These are phyloP conservation scores for Oryza nivara DNA, from an alignment of 176 grass and related monocot species.

Conservation along the genomic window DNA sequence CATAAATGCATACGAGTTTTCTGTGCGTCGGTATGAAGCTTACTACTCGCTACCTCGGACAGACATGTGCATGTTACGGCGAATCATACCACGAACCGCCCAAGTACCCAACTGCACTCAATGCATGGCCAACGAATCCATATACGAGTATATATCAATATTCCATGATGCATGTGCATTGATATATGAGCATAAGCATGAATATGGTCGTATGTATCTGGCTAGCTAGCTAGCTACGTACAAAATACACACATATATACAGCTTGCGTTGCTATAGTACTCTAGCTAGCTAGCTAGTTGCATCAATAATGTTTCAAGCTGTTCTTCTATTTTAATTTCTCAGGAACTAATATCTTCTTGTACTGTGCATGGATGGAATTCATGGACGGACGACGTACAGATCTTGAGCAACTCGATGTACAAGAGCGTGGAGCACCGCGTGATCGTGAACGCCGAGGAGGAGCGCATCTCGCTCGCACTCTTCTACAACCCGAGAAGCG, in stretches of 20 bases:
- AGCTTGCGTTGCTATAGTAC: neutral
- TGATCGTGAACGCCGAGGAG: conserved; percentile 54
- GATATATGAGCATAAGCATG: neutral
- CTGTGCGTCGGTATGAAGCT: neutral
- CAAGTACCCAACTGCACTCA: neutral
- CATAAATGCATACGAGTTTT: neutral
- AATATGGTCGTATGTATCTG: neutral
- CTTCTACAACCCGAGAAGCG: conserved; percentile 83
- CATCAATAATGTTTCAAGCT: no score
- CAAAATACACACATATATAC: neutral
- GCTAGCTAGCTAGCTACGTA: neutral
- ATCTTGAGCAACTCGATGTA: conserved; percentile 73
- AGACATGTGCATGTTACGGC: conserved; percentile 28
- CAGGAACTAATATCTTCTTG: neutral
- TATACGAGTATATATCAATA: no score
- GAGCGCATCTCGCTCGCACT: conserved; percentile 85
- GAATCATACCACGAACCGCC: conserved; percentile 6
- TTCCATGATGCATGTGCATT: neutral
- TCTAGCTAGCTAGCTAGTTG: neutral
- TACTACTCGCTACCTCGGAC: neutral
- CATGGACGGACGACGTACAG: conserved; percentile 2
- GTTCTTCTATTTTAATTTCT: neutral
- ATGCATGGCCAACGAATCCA: neutral
- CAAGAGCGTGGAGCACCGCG: conserved; percentile 86
- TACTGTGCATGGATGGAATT: neutral